A percentile compares a stretch with the other conserved stretches of the same genome.
phyloP scores from a whole-genome alignment of 345 rosid genomes.

The Arabidopsis suecica region DNA sequence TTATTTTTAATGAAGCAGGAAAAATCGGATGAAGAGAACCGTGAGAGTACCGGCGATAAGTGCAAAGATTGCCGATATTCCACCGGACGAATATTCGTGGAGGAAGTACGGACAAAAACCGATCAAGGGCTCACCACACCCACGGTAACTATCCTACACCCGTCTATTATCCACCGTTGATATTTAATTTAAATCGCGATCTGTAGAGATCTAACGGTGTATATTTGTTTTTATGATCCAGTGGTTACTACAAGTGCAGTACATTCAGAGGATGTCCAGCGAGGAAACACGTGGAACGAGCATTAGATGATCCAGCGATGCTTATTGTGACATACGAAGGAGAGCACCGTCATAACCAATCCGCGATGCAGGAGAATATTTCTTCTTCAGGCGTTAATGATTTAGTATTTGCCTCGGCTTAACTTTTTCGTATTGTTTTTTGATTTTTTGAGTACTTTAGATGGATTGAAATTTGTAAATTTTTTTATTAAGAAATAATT shows the following conservation, averaged over 20 bases:
- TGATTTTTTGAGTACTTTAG: conserved; percentile 18
- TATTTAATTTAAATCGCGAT: not conserved
- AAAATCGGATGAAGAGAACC: conserved; percentile 73
- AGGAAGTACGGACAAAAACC: conserved; percentile 99
- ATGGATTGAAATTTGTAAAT: conserved; percentile 38
- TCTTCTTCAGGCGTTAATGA: conserved; percentile 48
- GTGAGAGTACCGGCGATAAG: conserved; percentile 89
- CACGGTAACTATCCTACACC: conserved; percentile 63
- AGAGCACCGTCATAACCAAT: conserved; percentile 75
- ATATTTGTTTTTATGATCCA: conserved; percentile 39
- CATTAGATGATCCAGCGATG: conserved; percentile 82
- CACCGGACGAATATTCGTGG: conserved; percentile 91
- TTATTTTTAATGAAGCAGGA: conserved; percentile 50
- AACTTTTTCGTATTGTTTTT: conserved; percentile 28
- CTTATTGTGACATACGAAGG: conserved; percentile 91
- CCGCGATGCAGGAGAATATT: conserved; percentile 59
- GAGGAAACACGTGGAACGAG: conserved; percentile 96
- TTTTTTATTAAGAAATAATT: not conserved
- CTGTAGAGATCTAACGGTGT: conserved; percentile 34
- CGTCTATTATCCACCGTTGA: conserved; percentile 18
- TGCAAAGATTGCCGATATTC: conserved; percentile 89
- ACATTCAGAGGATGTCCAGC: conserved; percentile 88
- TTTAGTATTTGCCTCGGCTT: conserved; percentile 57
- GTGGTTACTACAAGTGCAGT: conserved; percentile 96
- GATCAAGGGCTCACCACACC: conserved; percentile 93